Evolutionary conservation across 345 rosid species (phyloP).

Genomic region (Bruguiera gymnorhiza): DNA sequence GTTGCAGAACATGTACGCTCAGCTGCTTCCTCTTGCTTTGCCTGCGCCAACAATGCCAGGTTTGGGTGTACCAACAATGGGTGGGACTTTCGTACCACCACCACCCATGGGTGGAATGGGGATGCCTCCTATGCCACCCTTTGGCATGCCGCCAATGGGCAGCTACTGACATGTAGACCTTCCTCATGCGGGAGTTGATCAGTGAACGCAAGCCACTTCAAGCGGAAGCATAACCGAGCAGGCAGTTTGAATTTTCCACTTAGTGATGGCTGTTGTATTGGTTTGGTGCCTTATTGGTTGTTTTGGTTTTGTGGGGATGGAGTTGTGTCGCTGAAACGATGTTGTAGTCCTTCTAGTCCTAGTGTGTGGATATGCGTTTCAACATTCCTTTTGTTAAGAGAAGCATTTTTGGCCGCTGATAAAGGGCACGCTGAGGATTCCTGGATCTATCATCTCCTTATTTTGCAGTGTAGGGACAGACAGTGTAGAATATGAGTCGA

Average conservation of each 20-base stretch:
- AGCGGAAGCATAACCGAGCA: slow-evolving; percentile 4
- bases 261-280: slow-evolving; percentile 18
- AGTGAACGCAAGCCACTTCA: slow-evolving; percentile 13
- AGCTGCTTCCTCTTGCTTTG: slow-evolving; percentile 30
- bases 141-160: slow-evolving; percentile 32
- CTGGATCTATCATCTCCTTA: slow-evolving; percentile 30
- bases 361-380: slow-evolving; percentile 43
- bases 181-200: slow-evolving; percentile 17
- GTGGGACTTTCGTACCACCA: slow-evolving; percentile 26
- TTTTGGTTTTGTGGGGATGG: slow-evolving; percentile 21
- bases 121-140: slow-evolving; percentile 32
- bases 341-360: slow-evolving; percentile 11
- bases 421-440: slow-evolving; percentile 32
- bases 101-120: slow-evolving; percentile 30
- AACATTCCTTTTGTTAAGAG: slow-evolving; percentile 32
- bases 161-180: slow-evolving; percentile 15
- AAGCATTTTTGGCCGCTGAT: slow-evolving; percentile 34
- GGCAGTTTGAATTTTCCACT: slow-evolving; percentile 16
- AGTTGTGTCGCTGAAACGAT: slow-evolving; percentile 28
- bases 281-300: slow-evolving; percentile 14
- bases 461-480: slow-evolving; percentile 25
- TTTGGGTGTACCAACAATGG: slow-evolving; percentile 23
- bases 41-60: slow-evolving; percentile 31
- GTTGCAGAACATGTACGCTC: slow-evolving; percentile 31
- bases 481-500: slow-evolving; percentile 14